Evolutionary conservation across 306 rosid species (phyloP).

Genomic region (Cucurbita moschata): DNA sequence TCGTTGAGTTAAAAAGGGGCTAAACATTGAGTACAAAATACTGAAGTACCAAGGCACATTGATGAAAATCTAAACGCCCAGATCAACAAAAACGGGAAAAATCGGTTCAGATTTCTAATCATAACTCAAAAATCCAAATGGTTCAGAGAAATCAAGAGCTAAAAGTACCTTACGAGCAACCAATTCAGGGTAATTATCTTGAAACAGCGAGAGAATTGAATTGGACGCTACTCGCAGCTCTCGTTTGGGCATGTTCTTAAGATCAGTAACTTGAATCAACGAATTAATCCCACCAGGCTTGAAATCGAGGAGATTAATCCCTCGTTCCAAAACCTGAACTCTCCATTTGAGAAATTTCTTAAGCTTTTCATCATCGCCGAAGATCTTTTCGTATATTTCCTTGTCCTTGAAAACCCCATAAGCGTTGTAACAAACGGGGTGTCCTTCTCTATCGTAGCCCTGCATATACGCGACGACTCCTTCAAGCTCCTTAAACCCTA

Average conservation of each 20-base stretch:
- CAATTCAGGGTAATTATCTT: constrained; percentile 94
- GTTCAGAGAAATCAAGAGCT: background rate
- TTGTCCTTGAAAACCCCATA: constrained; percentile 67
- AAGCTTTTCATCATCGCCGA: constrained; percentile 85
- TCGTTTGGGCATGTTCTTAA: constrained; percentile 89
- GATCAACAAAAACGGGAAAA: background rate
- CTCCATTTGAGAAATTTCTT: constrained; percentile 85
- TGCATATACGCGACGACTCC: constrained; percentile 88
- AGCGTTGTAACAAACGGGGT: constrained; percentile 89
- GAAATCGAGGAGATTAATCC: constrained; percentile 61
- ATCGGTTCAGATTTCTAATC: background rate
- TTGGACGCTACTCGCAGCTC: constrained; percentile 91
- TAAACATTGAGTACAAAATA: constrained; percentile 72
- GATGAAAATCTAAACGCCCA: constrained; percentile 59
- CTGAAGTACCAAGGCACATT: constrained; percentile 99
- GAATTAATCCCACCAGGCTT: constrained; percentile 87
- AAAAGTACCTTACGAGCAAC: constrained; percentile 70
- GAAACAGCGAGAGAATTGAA: constrained; percentile 79
- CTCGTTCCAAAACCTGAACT: constrained; percentile 80
- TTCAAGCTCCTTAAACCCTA: constrained; percentile 86
- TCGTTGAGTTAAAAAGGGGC: constrained; percentile 87
- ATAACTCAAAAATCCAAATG: background rate
- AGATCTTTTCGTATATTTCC: constrained; percentile 69
- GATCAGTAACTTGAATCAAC: constrained; percentile 85
- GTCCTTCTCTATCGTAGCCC: constrained; percentile 62